Evolutionary conservation across 1,284 basidiomycete genomes (phyloP).

Genomic region (Ceratobasidium sp.): DNA sequence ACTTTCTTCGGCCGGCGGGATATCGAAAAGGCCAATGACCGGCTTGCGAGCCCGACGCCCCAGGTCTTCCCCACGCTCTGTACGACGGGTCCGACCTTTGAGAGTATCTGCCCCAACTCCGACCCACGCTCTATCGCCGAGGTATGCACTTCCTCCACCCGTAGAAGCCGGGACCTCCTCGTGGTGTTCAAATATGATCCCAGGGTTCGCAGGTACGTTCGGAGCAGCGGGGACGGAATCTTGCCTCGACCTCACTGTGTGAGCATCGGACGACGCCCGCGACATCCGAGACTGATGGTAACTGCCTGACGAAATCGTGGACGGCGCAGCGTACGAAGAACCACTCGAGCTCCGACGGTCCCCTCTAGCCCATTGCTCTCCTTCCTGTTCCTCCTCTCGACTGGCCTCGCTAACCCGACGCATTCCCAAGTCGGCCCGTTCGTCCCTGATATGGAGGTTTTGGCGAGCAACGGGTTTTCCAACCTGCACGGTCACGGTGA

Average conservation of each 20-base stretch:
- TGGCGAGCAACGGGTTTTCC: conserved; percentile 18
- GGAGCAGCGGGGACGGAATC: conserved; percentile 57
- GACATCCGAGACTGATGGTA: conserved; percentile 18
- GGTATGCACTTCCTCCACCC: not conserved
- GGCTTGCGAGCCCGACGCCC: conserved; percentile 14
- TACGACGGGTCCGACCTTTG: conserved; percentile 5
- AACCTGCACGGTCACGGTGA: not conserved
- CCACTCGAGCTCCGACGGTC: conserved; percentile 63
- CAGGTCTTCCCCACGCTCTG: not conserved
- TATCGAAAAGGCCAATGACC: conserved; percentile 33
- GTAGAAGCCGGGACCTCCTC: conserved; percentile 3
- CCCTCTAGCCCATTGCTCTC: conserved; percentile 51
- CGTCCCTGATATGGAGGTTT: conserved; percentile 49
- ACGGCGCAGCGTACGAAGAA: conserved; percentile 70
- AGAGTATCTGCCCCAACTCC: conserved; percentile 12
- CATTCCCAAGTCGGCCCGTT: conserved; percentile 54
- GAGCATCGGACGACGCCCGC: conserved; percentile 60
- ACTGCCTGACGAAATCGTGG: conserved; percentile 55
- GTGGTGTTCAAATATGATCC: conserved; percentile 11
- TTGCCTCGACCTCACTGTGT: conserved; percentile 61
- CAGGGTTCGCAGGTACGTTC: not conserved
- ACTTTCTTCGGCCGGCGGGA: not conserved
- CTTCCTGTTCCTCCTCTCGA: conserved; percentile 56
- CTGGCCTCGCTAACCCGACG: not conserved
- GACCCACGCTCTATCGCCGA: conserved; percentile 19